phyloP scores from a whole-genome alignment of 139 green algal species.

The Haematococcus lacustris region DNA sequence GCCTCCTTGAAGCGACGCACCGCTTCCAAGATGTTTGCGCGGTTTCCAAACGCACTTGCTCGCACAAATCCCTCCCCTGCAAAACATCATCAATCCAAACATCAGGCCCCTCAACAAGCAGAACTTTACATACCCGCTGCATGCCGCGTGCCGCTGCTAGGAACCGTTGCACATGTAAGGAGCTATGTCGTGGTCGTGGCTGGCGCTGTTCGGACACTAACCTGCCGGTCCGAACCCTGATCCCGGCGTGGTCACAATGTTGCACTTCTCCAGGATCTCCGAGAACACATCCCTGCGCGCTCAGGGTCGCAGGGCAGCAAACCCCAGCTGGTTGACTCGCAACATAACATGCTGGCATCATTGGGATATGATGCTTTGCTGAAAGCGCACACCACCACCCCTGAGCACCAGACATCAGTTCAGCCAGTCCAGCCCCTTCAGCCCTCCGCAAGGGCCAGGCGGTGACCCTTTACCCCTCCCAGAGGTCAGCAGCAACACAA shows the following conservation, averaged over 20 bases:
- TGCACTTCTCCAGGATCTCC: conserved; percentile 88
- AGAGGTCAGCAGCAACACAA: background rate
- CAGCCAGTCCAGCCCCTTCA: background rate
- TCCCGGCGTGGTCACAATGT: conserved; percentile 98
- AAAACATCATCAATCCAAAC: too few relatives aligned
- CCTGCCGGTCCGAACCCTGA: conserved; percentile 90
- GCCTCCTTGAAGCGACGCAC: conserved; percentile 66
- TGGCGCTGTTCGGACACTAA: too few relatives aligned
- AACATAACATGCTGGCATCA: background rate
- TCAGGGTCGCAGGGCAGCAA: too few relatives aligned
- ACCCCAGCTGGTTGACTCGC: background rate
- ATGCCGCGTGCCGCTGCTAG: too few relatives aligned
- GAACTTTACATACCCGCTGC: too few relatives aligned
- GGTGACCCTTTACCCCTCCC: background rate
- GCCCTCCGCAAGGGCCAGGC: too few relatives aligned
- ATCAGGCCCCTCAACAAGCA: too few relatives aligned
- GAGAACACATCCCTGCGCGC: conserved; percentile 95
- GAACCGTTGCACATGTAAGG: too few relatives aligned
- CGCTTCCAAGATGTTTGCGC: conserved; percentile 76
- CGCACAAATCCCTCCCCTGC: conserved; percentile 96
- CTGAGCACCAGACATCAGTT: too few relatives aligned
- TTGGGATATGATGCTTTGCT: background rate
- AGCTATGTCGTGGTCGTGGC: too few relatives aligned
- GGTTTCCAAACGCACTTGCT: conserved; percentile 83
- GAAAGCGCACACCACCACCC: background rate